A percentile compares a stretch with the other conserved stretches of the same genome.
Conservation (phyloP, 108 stramenopile species). For the Mayamaea pseudoterrestris region DNA sequence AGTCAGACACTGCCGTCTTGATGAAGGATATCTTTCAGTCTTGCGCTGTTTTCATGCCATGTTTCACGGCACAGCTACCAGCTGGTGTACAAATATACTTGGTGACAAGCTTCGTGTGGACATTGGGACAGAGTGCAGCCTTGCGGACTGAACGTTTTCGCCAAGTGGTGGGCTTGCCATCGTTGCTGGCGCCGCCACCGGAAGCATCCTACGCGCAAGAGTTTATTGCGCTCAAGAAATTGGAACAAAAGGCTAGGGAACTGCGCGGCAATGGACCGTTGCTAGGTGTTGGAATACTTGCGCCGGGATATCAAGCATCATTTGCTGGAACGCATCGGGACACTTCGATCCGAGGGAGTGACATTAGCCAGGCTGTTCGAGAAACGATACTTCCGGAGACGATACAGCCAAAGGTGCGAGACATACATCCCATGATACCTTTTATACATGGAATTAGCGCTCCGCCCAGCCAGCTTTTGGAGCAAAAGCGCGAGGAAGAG, state of each 20-base stretch:
- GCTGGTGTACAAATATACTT: slow-evolving; percentile 74
- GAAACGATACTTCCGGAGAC: too few species aligned
- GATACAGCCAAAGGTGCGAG: neutral
- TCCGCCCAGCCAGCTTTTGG: slow-evolving; percentile 17
- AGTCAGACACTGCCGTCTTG: slow-evolving; percentile 41
- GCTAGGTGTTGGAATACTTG: slow-evolving; percentile 33
- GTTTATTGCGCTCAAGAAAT: slow-evolving; percentile 54
- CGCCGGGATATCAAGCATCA: slow-evolving; percentile 30
- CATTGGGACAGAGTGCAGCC: slow-evolving; percentile 52
- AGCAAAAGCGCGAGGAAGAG: neutral
- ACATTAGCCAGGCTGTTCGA: too few species aligned
- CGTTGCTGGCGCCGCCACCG: slow-evolving; percentile 37
- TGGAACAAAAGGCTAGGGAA: slow-evolving; percentile 46
- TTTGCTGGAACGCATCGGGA: slow-evolving; percentile 39
- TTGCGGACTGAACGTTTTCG: slow-evolving; percentile 54
- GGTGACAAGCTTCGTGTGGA: slow-evolving; percentile 65
- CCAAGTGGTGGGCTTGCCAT: slow-evolving; percentile 40
- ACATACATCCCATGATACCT: neutral
- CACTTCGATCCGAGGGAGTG: slow-evolving; percentile 25
- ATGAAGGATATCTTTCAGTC: slow-evolving; percentile 76
- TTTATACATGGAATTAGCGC: slow-evolving; percentile 38
- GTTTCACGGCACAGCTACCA: slow-evolving; percentile 68
- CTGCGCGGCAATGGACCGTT: slow-evolving; percentile 33
- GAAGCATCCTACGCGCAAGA: slow-evolving; percentile 52
- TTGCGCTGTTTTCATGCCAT: slow-evolving; percentile 79